Evolutionary conservation across 2,329 filamentous ascomycete species (phyloP).

Genomic region (Aspergillus neoniger): DNA sequence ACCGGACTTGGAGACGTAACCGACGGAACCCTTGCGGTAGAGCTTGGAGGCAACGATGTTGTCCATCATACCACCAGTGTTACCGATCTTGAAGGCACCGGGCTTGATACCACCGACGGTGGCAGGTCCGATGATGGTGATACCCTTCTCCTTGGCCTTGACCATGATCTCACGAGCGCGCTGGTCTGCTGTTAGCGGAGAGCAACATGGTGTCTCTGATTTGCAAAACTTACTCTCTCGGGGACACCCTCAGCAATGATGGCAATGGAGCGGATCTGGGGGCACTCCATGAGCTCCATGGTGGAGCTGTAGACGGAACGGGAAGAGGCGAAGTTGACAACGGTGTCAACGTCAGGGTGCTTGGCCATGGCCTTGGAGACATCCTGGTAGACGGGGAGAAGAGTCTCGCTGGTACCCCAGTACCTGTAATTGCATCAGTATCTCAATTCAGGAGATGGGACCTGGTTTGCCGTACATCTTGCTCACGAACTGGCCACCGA

Average conservation of each 20-base stretch:
- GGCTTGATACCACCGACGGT: slow-evolving; percentile 99
- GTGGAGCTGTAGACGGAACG: slow-evolving; percentile 98
- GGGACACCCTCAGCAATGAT: slow-evolving; percentile 99
- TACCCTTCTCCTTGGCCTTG: slow-evolving; percentile 95
- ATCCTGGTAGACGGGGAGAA: slow-evolving; percentile 96
- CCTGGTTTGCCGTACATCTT: slow-evolving; percentile 70
- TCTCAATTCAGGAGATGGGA: background rate
- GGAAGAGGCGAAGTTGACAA: slow-evolving; percentile 99
- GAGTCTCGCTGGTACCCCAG: slow-evolving; percentile 99
- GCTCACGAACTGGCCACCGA: slow-evolving; percentile 99
- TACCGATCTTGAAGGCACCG: slow-evolving; percentile 98
- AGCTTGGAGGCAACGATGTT: slow-evolving; percentile 99
- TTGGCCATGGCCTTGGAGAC: slow-evolving; percentile 90
- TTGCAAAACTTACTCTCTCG: slow-evolving; percentile 69
- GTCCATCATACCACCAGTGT: slow-evolving; percentile 99
- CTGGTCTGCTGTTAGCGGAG: slow-evolving; percentile 47
- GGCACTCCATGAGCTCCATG: slow-evolving; percentile 95
- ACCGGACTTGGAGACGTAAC: slow-evolving; percentile 99
- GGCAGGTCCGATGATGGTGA: slow-evolving; percentile 97
- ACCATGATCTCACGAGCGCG: slow-evolving; percentile 97
- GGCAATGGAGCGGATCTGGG: slow-evolving; percentile 97
- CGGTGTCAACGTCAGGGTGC: slow-evolving; percentile 94
- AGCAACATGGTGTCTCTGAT: background rate
- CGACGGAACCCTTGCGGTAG: slow-evolving; percentile 97
- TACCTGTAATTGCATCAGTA: slow-evolving; percentile 56